These are phyloP conservation scores for Calonectria multiphialidica DNA, from an alignment of 2,329 filamentous ascomycete genomes.

Conservation along the genomic window DNA sequence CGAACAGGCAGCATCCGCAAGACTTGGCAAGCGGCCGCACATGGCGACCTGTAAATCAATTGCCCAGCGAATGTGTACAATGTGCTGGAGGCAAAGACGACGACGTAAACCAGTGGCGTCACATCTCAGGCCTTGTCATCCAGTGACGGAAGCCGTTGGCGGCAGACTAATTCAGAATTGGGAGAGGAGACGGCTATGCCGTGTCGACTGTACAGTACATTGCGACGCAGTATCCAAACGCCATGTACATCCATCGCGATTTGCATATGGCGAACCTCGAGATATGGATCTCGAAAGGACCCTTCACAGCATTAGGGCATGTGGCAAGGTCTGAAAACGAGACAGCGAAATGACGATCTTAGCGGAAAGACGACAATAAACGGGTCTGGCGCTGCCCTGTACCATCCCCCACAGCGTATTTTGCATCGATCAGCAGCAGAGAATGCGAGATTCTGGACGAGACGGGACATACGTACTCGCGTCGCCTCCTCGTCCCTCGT, in stretches of 20 bases:
- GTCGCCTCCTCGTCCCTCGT: constrained; percentile 10
- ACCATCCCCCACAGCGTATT: constrained; percentile 11
- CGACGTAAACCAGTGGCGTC: constrained; percentile 25
- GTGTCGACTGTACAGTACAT: background rate
- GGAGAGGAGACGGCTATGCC: constrained; percentile 13
- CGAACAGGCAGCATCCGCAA: background rate
- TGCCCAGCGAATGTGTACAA: constrained; percentile 2
- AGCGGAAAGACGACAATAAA: constrained; percentile 1
- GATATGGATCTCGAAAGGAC: constrained; percentile 1
- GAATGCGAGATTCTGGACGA: constrained; percentile 12
- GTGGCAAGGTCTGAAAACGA: constrained; percentile 2
- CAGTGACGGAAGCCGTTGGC: constrained; percentile 5
- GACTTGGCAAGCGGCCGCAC: background rate
- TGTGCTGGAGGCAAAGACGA: background rate
- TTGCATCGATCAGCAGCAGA: constrained; percentile 14
- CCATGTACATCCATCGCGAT: constrained; percentile 2
- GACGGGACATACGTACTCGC: constrained; percentile 9
- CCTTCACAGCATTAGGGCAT: background rate
- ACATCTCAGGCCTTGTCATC: constrained; percentile 18
- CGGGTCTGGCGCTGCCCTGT: constrained; percentile 2
- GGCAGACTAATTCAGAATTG: constrained; percentile 1
- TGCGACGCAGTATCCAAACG: background rate
- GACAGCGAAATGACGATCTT: constrained; percentile 19
- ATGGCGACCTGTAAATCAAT: background rate
- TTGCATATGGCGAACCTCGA: constrained; percentile 11